Evolutionary conservation across 2,329 filamentous ascomycete genomes (phyloP).

Genomic region (Ceratocystis variospora): DNA sequence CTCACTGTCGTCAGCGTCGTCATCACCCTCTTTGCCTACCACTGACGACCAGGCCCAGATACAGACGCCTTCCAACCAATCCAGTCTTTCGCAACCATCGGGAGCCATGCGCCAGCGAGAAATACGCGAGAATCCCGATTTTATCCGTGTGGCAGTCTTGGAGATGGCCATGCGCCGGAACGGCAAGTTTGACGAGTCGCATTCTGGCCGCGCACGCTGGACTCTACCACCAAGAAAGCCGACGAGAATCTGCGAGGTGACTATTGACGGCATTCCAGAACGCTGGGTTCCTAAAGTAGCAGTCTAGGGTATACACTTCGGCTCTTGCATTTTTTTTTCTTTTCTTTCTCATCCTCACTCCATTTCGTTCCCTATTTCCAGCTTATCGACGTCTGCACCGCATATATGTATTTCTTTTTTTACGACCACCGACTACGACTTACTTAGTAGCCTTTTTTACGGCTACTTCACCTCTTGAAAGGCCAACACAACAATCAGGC

Average conservation of each 20-base stretch:
- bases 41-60: slow-evolving; percentile 22
- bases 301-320: background rate
- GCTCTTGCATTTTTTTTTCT: slow-evolving; percentile 1
- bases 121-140: slow-evolving; percentile 56
- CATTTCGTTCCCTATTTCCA: background rate
- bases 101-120: slow-evolving; percentile 47
- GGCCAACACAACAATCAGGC: background rate
- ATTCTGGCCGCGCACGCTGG: slow-evolving; percentile 54
- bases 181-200: slow-evolving; percentile 52
- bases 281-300: slow-evolving; percentile 35
- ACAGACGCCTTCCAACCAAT: slow-evolving; percentile 25
- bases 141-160: slow-evolving; percentile 57
- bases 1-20: slow-evolving; percentile 25
- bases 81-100: slow-evolving; percentile 29
- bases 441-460: background rate
- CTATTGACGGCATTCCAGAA: slow-evolving; percentile 43
- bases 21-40: slow-evolving; percentile 2
- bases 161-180: slow-evolving; percentile 57
- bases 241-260: slow-evolving; percentile 41
- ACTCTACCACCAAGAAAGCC: slow-evolving; percentile 51
- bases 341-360: background rate
- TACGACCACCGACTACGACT: slow-evolving; percentile 4
- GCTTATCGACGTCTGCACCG: background rate
- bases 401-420: slow-evolving; percentile 3
- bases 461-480: background rate